Conservation (phyloP, 331 rosid genomes). For the Cydonia oblonga region DNA sequence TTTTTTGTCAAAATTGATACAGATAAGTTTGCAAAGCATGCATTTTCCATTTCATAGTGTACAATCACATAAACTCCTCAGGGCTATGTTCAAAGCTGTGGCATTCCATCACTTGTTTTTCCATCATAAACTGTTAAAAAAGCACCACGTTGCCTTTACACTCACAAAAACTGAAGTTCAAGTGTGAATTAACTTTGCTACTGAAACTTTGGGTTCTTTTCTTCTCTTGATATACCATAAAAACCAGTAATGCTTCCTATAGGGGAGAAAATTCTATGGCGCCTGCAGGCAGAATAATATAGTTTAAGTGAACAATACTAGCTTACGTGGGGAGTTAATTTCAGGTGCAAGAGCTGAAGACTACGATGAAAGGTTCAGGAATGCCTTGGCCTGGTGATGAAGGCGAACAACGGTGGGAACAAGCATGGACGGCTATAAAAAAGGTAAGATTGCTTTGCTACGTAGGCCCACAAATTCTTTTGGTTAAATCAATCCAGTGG, state of each 20-base stretch:
- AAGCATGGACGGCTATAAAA: slow-evolving; percentile 91
- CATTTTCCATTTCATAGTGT: not conserved
- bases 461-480: not conserved
- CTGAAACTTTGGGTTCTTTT: not conserved
- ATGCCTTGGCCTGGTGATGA: slow-evolving; percentile 99
- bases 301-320: slow-evolving; percentile 4
- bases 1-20: not conserved
- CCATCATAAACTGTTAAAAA: not conserved
- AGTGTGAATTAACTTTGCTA: not conserved
- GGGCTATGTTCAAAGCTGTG: not conserved
- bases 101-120: not conserved
- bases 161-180: not conserved
- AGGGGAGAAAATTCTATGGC: not conserved
- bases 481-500: not conserved
- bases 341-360: slow-evolving; percentile 82
- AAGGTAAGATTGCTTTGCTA: slow-evolving; percentile 41
- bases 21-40: not conserved
- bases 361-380: slow-evolving; percentile 76
- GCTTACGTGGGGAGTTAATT: slow-evolving; percentile 14
- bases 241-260: not conserved
- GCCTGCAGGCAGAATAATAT: slow-evolving; percentile 10
- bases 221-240: not conserved
- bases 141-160: not conserved
- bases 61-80: not conserved
- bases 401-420: slow-evolving; percentile 79